These are phyloP conservation scores for Misopates orontium DNA, from an alignment of 257 asterid species.

Conservation along the genomic window DNA sequence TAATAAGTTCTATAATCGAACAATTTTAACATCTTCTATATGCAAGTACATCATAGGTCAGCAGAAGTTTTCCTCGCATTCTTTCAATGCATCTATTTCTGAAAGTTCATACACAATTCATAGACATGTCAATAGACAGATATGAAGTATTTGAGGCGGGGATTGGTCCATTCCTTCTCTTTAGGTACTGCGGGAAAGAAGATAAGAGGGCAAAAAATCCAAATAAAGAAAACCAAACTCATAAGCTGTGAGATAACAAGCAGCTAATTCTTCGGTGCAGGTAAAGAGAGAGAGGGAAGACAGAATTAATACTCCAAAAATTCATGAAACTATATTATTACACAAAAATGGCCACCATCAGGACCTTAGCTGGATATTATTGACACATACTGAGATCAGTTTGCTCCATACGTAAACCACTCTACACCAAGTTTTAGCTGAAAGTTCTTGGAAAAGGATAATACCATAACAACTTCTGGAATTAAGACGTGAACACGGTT, in stretches of 20 bases:
- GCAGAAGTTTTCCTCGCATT: neutral
- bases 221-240: neutral
- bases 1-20: neutral
- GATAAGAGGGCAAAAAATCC: neutral
- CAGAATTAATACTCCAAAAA: neutral
- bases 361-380: neutral
- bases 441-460: slow-evolving; percentile 32
- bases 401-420: slow-evolving; percentile 10
- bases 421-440: slow-evolving; percentile 8
- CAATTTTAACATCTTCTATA: neutral
- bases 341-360: slow-evolving; percentile 6
- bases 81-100: neutral
- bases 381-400: slow-evolving; percentile 1
- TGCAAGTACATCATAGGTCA: neutral
- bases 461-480: slow-evolving; percentile 89
- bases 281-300: neutral
- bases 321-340: slow-evolving; percentile 1
- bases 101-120: neutral
- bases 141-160: neutral
- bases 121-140: neutral
- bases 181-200: neutral
- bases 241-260: neutral
- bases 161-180: neutral
- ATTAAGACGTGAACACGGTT: slow-evolving; percentile 86
- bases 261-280: neutral